phyloP scores from a whole-genome alignment of 1,284 basidiomycete species.

The Papiliotrema nemorosa region DNA sequence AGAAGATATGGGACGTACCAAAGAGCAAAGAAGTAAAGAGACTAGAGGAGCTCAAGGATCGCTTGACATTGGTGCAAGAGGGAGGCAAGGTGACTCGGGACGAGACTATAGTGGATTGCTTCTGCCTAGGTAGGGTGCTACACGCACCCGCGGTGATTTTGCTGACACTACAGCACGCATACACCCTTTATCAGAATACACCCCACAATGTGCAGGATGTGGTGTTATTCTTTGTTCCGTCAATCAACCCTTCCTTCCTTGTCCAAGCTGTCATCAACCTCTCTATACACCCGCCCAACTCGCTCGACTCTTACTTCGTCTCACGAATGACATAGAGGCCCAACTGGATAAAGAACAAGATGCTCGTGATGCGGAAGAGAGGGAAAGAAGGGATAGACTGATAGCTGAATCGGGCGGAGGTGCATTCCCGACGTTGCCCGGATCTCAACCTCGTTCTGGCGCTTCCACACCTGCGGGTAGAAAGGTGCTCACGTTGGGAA shows the following conservation, averaged over 20 bases:
- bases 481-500: slow-evolving; percentile 29
- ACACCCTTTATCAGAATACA: slow-evolving; percentile 46
- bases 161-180: slow-evolving; percentile 36
- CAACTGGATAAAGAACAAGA: slow-evolving; percentile 36
- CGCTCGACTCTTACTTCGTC: slow-evolving; percentile 34
- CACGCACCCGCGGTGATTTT: background rate
- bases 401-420: slow-evolving; percentile 41
- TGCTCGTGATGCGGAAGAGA: slow-evolving; percentile 29
- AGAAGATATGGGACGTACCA: slow-evolving; percentile 44
- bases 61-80: slow-evolving; percentile 29
- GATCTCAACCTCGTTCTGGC: background rate
- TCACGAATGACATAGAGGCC: slow-evolving; percentile 36
- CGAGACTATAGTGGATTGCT: slow-evolving; percentile 34
- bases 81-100: slow-evolving; percentile 25
- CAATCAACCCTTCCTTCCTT: slow-evolving; percentile 45
- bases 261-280: slow-evolving; percentile 46
- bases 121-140: slow-evolving; percentile 47
- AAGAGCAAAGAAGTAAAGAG: slow-evolving; percentile 39
- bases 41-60: slow-evolving; percentile 34
- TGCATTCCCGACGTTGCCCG: slow-evolving; percentile 41
- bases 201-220: slow-evolving; percentile 47
- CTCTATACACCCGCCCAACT: slow-evolving; percentile 40
- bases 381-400: slow-evolving; percentile 25
- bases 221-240: slow-evolving; percentile 46
- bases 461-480: slow-evolving; percentile 5